Evolutionary conservation across 2,329 filamentous ascomycete species (phyloP), one percentile per base, ranked within the genome.

Genomic region (Alternaria tenuissima): DNA sequence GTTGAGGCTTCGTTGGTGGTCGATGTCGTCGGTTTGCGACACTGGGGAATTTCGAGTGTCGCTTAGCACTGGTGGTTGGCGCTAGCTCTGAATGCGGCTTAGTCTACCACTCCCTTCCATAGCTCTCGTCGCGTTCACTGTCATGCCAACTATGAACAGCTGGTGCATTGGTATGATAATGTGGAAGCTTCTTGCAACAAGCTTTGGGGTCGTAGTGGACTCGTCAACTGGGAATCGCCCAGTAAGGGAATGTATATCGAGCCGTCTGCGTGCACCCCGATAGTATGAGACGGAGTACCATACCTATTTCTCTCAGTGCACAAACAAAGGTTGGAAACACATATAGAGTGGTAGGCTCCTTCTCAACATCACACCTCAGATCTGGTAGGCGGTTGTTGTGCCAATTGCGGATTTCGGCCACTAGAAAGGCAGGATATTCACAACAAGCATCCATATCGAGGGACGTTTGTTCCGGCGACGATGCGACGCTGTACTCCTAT

Each of bases 1-100:
- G 55, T 57, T 59, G 65, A 63, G 64, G 70, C 67, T 70, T 70
- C 62, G 61, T 65, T 62, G 69, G 72, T 64, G 67, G 69, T 71
- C 65, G 69, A 65, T 64, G 61, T 61, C 59, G 61, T 61, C 65
- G 62, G 52, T 26, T 26, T 26, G 24, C 57, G 52, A 51, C 52
- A 44, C 44, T 36, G 47, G 63, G 41, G 62, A 64, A 64, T 67
- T 65, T 70, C 64, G 65, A 64, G 43, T 28, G 51, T 53, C 58
- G 59, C 59, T 59, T 62, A 57, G 32, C 30, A 49, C 20, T 49
- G 46, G 24, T 46, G 43, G 57, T 60, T 28, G 46, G 46, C 57
- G 32, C 57, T 60, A 60, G 34, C 41, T 16, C 43, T 20, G 20
- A 11, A 59, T 26, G 4, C n/a, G 28, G 28, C 6, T 22, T 51